These are phyloP conservation scores for Pyrenophora teres DNA, from an alignment of 2,329 filamentous ascomycete genomes.

Conservation along the genomic window DNA sequence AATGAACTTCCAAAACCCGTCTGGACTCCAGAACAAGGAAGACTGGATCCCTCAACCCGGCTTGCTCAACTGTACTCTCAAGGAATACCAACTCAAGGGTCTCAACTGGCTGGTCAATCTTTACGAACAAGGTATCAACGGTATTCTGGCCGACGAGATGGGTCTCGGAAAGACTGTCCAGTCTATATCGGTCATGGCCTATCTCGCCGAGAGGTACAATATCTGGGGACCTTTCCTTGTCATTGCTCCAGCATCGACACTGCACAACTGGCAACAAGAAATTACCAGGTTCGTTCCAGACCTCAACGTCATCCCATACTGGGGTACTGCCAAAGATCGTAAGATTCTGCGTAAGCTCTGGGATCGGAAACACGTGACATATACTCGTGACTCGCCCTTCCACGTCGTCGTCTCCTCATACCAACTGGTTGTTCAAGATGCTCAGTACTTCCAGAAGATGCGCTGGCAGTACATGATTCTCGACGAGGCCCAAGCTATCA, in stretches of 20 bases:
- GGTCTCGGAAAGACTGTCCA: constrained; percentile 99
- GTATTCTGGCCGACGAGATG: constrained; percentile 98
- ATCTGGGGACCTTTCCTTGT: constrained; percentile 98
- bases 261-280: constrained; percentile 99
- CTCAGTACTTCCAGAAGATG: constrained; percentile 98
- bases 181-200: constrained; percentile 99
- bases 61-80: constrained; percentile 89
- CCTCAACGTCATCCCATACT: constrained; percentile 95
- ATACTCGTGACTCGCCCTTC: constrained; percentile 90
- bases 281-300: constrained; percentile 92
- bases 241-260: constrained; percentile 90
- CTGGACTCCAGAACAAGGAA: constrained; percentile 89
- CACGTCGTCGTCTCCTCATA: constrained; percentile 97
- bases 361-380: constrained; percentile 97
- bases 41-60: constrained; percentile 81
- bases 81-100: constrained; percentile 98
- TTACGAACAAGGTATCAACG: constrained; percentile 99
- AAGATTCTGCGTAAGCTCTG: constrained; percentile 98
- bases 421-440: constrained; percentile 93
- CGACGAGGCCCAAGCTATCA: constrained; percentile 98
- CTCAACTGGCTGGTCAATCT: constrained; percentile 99
- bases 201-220: constrained; percentile 94
- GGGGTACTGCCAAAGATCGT: constrained; percentile 90
- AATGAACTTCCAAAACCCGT: constrained; percentile 99
- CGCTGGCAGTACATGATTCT: constrained; percentile 99